Evolutionary conservation across 2,329 filamentous ascomycete species (phyloP).

Genomic region (Claviceps spartinae): DNA sequence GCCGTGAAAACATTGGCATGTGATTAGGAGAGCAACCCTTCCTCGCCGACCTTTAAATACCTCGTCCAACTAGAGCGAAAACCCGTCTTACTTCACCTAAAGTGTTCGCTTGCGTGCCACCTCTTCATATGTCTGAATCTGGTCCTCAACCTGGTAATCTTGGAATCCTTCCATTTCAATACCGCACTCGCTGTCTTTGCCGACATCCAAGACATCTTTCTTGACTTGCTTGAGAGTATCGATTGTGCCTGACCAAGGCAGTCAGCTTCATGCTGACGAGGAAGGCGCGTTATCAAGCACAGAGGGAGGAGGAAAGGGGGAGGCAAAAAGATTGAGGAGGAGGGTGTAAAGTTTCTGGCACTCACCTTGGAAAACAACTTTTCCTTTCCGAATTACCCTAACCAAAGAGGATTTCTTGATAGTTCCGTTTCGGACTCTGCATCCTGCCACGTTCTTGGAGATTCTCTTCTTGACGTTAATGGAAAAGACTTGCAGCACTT

Average conservation of each 20-base stretch:
- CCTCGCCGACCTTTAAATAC: no score
- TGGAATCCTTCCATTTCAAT: constrained; percentile 72
- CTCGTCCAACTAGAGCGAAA: no score
- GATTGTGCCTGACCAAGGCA: constrained; percentile 47
- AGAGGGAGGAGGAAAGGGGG: neutral
- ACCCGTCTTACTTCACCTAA: constrained; percentile 17
- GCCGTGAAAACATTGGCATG: no score
- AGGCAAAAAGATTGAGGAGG: constrained; percentile 1
- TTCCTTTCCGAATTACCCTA: constrained; percentile 55
- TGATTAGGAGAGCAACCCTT: neutral
- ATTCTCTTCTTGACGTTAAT: constrained; percentile 64
- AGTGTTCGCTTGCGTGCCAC: constrained; percentile 53
- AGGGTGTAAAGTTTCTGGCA: constrained; percentile 8
- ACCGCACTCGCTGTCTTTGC: constrained; percentile 87
- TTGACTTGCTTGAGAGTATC: constrained; percentile 81
- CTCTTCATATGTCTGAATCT: constrained; percentile 79
- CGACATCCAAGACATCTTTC: constrained; percentile 80
- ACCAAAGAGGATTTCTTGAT: constrained; percentile 52
- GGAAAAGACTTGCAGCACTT: constrained; percentile 68
- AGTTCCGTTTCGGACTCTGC: constrained; percentile 69
- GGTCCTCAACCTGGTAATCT: constrained; percentile 66
- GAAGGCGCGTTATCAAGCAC: neutral
- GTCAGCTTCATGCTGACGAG: constrained; percentile 1
- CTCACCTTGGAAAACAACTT: constrained; percentile 72
- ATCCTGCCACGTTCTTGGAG: constrained; percentile 70